These are phyloP conservation scores for Corylus americana DNA, from an alignment of 306 rosid species.

Conservation along the genomic window DNA sequence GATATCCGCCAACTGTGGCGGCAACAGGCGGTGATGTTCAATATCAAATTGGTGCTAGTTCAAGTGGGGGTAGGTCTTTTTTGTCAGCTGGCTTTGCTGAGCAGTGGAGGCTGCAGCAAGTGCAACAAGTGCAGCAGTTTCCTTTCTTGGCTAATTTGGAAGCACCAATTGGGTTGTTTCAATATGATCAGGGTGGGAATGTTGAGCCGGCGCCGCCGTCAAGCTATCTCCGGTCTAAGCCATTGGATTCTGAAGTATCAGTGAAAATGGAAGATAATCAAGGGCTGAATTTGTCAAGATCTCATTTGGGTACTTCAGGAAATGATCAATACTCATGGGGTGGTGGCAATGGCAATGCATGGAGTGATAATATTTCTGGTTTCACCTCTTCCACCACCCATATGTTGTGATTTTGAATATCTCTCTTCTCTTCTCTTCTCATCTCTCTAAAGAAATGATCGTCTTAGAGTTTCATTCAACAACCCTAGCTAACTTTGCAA, in stretches of 20 bases:
- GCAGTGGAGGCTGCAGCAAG: conserved; percentile 62
- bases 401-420: conserved; percentile 37
- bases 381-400: conserved; percentile 58
- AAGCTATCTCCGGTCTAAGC: conserved; percentile 45
- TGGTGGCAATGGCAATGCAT: conserved; percentile 42
- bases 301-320: conserved; percentile 49
- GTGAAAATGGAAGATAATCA: conserved; percentile 64
- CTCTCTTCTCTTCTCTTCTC: not conserved
- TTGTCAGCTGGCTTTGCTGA: conserved; percentile 41
- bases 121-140: conserved; percentile 52
- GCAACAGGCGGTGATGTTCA: conserved; percentile 34
- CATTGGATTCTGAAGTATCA: conserved; percentile 33
- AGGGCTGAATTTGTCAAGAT: conserved; percentile 57
- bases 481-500: conserved; percentile 26
- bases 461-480: conserved; percentile 19
- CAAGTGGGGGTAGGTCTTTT: conserved; percentile 23
- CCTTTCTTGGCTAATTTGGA: conserved; percentile 65
- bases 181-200: conserved; percentile 40
- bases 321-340: conserved; percentile 43
- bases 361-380: conserved; percentile 65
- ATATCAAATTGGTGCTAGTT: conserved; percentile 40
- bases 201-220: conserved; percentile 24
- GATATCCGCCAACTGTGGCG: conserved; percentile 33
- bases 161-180: conserved; percentile 52
- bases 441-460: conserved; percentile 11